Conservation (phyloP, 1,139 yeast genomes). For the Blastobotrys apis region DNA sequence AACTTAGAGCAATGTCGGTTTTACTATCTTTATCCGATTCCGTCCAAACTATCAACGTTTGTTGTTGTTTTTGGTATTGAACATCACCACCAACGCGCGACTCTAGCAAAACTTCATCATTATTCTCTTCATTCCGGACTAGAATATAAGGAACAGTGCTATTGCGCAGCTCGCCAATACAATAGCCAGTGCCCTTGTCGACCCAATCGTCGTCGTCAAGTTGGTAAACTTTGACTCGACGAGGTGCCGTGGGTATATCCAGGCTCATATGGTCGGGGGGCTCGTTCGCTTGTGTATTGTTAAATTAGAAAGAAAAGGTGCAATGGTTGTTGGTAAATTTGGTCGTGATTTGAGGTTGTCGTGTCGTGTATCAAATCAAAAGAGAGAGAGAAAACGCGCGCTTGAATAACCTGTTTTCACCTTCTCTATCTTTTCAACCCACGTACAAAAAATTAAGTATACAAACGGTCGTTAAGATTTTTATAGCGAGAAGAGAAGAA, state of each 20-base stretch:
- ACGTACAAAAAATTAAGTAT: too few species aligned
- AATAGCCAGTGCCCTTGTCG: conserved; percentile 90
- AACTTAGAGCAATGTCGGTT: conserved; percentile 80
- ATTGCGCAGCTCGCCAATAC: conserved; percentile 57
- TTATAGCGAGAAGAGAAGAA: too few species aligned
- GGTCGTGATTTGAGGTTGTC: too few species aligned
- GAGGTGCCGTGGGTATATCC: conserved; percentile 46
- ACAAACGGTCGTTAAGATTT: too few species aligned
- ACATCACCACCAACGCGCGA: conserved; percentile 67
- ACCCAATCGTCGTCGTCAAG: conserved; percentile 82
- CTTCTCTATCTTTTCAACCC: too few species aligned
- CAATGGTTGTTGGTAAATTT: too few species aligned
- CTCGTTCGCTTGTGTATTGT: too few species aligned
- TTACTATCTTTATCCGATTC: conserved; percentile 50
- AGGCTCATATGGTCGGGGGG: conserved; percentile 17
- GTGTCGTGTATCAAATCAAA: too few species aligned
- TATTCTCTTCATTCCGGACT: conserved; percentile 68
- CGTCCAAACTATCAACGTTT: conserved; percentile 92
- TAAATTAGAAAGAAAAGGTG: too few species aligned
- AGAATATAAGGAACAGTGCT: conserved; percentile 26
- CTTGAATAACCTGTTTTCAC: too few species aligned
- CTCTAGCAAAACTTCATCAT: conserved; percentile 56
- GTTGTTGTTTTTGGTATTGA: conserved; percentile 91
- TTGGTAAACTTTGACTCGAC: conserved; percentile 85
- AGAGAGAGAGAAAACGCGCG: too few species aligned